Percentiles rank a stretch among this genome's conserved stretches.
Evolutionary conservation across 768 basidiomycete species (phyloP).

Genomic region (Crepidotus variabilis): DNA sequence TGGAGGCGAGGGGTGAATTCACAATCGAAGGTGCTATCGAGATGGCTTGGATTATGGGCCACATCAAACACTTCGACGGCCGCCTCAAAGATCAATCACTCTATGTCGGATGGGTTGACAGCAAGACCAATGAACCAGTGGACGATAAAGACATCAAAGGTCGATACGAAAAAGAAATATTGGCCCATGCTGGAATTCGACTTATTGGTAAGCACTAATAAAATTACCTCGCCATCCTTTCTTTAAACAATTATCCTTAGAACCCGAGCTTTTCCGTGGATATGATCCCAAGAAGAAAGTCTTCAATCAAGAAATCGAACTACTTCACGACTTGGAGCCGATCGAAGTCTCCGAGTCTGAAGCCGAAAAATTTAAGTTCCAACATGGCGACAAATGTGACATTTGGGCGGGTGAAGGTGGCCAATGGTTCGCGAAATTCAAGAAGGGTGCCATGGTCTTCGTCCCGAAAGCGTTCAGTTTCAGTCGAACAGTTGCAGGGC

Average conservation of each 20-base stretch:
- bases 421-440: conserved; percentile 98
- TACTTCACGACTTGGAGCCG: conserved; percentile 94
- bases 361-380: conserved; percentile 91
- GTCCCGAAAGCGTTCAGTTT: conserved; percentile 96
- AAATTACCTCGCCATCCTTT: background rate
- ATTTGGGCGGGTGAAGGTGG: conserved; percentile 88
- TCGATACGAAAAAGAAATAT: conserved; percentile 92
- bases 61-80: conserved; percentile 98
- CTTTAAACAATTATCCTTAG: conserved; percentile 35
- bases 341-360: conserved; percentile 91
- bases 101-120: conserved; percentile 98
- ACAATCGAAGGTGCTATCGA: conserved; percentile 98
- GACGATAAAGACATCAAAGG: conserved; percentile 97
- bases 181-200: conserved; percentile 88
- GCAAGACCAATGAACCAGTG: conserved; percentile 88
- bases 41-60: conserved; percentile 99
- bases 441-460: conserved; percentile 91
- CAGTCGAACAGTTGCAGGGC: conserved; percentile 91
- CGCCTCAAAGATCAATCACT: conserved; percentile 89
- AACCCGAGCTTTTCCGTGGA: conserved; percentile 96
- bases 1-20: conserved; percentile 97
- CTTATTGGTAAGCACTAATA: conserved; percentile 70
- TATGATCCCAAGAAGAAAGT: conserved; percentile 98
- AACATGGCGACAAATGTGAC: conserved; percentile 96
- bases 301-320: conserved; percentile 96